Evolutionary conservation across 345 rosid species (phyloP), one percentile per base, ranked within the genome.

Genomic region (Odontarrhena argentea): DNA sequence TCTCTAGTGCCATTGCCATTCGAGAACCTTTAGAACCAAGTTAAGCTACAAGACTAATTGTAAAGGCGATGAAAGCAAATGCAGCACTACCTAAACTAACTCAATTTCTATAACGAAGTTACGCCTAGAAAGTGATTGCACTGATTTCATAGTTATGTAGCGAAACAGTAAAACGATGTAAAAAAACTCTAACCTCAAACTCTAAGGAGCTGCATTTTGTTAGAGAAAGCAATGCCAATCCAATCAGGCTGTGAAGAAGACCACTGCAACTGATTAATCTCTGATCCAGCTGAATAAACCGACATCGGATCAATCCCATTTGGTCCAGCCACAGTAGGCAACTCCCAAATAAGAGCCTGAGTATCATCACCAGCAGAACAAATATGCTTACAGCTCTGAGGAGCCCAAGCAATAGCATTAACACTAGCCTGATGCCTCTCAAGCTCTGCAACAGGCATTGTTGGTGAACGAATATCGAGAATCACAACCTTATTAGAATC

Each of bases 251-350:
- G 80, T 0, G 95, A 78, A 1, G 84, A 73, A 8, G 95, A 88
- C 99, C 99, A 94, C 79, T 88, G 96, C 68, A 94, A 76, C 84
- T 94, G 97, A 41, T 91, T 94, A 26, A 94, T 88, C 76, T 94
- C 99, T 6, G 86, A 83, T 18, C 83, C 78, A 63, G 99, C 91
- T 1, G 89, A 81, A 76, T 83, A 94, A 85, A 91, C 77, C 22
- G 95, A 86, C 82, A 88, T 79, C 1, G 99, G 99, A 75, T 91
- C 96, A 53, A 94, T 91, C 37, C 96, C 99, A 67, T 83, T 88
- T 1, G 96, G 96, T 18, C 99, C 96, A 26, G 96, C 91, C n/a
- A 90, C 86, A 0, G 96, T 85, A 1, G 98, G 96, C 59, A 90
- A 65, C 76, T 93, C 98, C 98, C 98, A 90, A 46, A 93, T 85